Percentiles rank a stretch among this genome's conserved stretches.
Conservation (phyloP, 2,329 filamentous ascomycete species). For the Cercospora berteroae region DNA sequence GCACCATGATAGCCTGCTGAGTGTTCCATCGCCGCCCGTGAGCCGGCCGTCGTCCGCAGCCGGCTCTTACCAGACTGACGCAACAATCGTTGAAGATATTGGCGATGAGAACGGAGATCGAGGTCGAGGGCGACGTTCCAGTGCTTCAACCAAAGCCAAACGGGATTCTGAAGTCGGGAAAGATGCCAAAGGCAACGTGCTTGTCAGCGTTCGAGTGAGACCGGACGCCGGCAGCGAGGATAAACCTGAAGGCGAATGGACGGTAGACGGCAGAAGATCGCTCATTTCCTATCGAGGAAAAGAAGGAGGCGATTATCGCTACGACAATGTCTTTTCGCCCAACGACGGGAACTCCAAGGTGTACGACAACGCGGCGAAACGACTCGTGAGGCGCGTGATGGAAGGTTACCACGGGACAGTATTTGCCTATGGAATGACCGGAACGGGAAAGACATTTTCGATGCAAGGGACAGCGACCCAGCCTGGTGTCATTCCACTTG, state of each 20-base stretch:
- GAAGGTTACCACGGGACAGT: constrained; percentile 98
- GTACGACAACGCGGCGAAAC: constrained; percentile 91
- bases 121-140: constrained; percentile 47
- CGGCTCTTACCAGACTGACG: constrained; percentile 86
- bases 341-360: constrained; percentile 93
- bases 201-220: constrained; percentile 91
- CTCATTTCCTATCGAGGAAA: constrained; percentile 81
- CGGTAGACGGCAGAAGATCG: constrained; percentile 80
- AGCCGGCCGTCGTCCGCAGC: constrained; percentile 90
- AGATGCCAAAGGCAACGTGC: constrained; percentile 88
- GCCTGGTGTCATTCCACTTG: constrained; percentile 92
- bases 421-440: constrained; percentile 98
- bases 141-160: background rate
- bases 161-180: constrained; percentile 43
- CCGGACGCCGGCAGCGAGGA: constrained; percentile 71
- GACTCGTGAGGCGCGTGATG: constrained; percentile 93
- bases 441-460: constrained; percentile 97
- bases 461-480: constrained; percentile 98
- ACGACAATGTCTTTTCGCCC: constrained; percentile 95
- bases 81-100: constrained; percentile 81
- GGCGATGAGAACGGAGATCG: constrained; percentile 51
- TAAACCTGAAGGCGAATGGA: constrained; percentile 78
- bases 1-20: constrained; percentile 72
- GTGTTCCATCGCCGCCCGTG: constrained; percentile 76
- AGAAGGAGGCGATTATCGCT: constrained; percentile 88